Evolutionary conservation across 2,329 filamentous ascomycete genomes (phyloP).

Genomic region (Cyanodermella asteris): DNA sequence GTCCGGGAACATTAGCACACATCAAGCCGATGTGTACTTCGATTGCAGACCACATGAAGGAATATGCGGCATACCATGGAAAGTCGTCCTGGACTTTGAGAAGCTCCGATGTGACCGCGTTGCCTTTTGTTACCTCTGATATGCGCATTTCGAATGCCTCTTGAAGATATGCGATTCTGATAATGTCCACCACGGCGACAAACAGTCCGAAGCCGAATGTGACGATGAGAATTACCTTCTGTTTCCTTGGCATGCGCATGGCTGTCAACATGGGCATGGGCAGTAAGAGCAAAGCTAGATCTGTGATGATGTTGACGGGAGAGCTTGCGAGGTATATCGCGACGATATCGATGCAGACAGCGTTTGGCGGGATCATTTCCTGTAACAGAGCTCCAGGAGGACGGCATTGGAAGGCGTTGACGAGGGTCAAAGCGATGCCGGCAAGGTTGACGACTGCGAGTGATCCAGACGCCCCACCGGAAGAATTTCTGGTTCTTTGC

Average conservation of each 20-base stretch:
- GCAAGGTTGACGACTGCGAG: conserved; percentile 55
- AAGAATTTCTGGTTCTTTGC: conserved; percentile 60
- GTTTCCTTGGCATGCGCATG: conserved; percentile 63
- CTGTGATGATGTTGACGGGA: conserved; percentile 79
- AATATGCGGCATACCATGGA: conserved; percentile 53
- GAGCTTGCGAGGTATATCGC: conserved; percentile 51
- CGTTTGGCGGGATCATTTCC: conserved; percentile 20
- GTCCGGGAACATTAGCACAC: conserved; percentile 74
- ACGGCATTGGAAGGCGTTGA: conserved; percentile 71
- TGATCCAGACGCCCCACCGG: conserved; percentile 60
- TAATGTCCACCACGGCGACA: conserved; percentile 67
- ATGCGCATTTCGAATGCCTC: conserved; percentile 34
- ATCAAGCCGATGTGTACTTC: conserved; percentile 82
- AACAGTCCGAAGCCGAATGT: conserved; percentile 79
- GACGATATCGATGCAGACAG: conserved; percentile 37
- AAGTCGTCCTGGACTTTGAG: conserved; percentile 24
- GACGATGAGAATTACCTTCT: conserved; percentile 69
- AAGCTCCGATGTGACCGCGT: too few relatives aligned
- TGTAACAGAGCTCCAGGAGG: conserved; percentile 51
- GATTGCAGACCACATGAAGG: conserved; percentile 83
- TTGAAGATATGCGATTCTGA: conserved; percentile 78
- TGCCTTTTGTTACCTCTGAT: conserved; percentile 15
- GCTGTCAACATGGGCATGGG: conserved; percentile 73
- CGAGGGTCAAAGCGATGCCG: conserved; percentile 56
- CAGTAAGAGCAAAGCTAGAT: conserved; percentile 66